These are phyloP conservation scores for Crithidia sp. DNA, from an alignment of 208 protist species.

Conservation along the genomic window DNA sequence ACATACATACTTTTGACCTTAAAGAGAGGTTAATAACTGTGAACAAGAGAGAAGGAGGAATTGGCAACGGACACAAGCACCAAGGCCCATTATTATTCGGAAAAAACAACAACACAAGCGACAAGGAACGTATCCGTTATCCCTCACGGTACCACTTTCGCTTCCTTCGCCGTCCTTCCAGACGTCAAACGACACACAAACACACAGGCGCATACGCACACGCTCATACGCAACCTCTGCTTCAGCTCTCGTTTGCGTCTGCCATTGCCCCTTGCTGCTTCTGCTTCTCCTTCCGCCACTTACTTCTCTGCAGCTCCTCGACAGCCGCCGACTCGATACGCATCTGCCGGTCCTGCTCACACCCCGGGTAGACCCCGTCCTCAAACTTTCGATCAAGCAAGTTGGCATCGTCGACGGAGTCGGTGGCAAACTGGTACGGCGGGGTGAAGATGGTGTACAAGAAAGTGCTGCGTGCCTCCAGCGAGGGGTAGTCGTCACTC, in stretches of 20 bases:
- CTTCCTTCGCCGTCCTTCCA: too few relatives aligned
- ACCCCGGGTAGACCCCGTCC: slow-evolving; percentile 88
- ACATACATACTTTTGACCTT: too few relatives aligned
- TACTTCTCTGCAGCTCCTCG: slow-evolving; percentile 55
- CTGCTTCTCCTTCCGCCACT: slow-evolving; percentile 53
- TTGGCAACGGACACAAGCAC: too few relatives aligned
- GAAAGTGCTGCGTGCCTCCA: slow-evolving; percentile 91
- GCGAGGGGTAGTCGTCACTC: slow-evolving; percentile 89
- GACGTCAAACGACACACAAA: too few relatives aligned
- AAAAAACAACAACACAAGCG: too few relatives aligned
- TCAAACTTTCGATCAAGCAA: slow-evolving; percentile 91
- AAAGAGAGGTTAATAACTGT: too few relatives aligned
- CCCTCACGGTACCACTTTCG: too few relatives aligned
- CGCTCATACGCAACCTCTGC: not conserved
- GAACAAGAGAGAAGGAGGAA: too few relatives aligned
- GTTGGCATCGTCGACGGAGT: slow-evolving; percentile 71
- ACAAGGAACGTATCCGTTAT: too few relatives aligned
- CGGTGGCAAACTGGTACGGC: slow-evolving; percentile 71
- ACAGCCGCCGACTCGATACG: slow-evolving; percentile 70
- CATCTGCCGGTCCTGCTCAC: slow-evolving; percentile 72
- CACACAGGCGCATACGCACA: too few relatives aligned
- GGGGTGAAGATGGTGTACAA: slow-evolving; percentile 90
- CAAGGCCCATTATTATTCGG: too few relatives aligned
- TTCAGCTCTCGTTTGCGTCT: not conserved
- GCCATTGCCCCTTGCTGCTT: slow-evolving; percentile 3